Evolutionary conservation across 148 eudicot genomes (phyloP).

Genomic region (Persicaria maculosa): DNA sequence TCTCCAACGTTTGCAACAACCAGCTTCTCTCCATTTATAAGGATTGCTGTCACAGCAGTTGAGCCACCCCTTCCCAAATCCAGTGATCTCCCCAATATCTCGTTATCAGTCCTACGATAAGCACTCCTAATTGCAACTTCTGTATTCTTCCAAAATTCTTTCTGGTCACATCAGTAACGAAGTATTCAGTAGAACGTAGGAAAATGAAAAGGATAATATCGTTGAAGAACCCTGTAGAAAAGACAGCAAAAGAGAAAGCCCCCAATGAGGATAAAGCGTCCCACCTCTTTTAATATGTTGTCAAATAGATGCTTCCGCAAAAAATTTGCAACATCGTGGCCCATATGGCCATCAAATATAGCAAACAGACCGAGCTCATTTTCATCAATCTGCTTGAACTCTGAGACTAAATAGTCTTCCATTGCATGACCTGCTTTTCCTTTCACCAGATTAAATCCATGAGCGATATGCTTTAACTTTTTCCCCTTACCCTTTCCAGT

Average conservation of each 20-base stretch:
- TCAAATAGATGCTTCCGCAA: conserved; percentile 41
- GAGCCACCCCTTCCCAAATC: conserved; percentile 86
- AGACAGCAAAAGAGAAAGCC: neutral
- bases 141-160: conserved; percentile 68
- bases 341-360: conserved; percentile 72
- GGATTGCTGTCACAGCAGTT: conserved; percentile 81
- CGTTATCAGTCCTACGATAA: conserved; percentile 70
- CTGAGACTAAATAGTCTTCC: conserved; percentile 61
- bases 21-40: conserved; percentile 50
- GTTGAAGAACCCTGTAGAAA: neutral
- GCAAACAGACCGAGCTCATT: conserved; percentile 63
- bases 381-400: conserved; percentile 37
- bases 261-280: neutral
- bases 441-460: conserved; percentile 51
- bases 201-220: neutral
- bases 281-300: conserved; percentile 57
- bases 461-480: conserved; percentile 12
- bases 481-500: conserved; percentile 14
- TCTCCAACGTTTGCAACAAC: conserved; percentile 85
- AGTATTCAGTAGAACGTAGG: neutral
- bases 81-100: conserved; percentile 59
- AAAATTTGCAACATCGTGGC: conserved; percentile 53
- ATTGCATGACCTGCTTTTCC: conserved; percentile 65
- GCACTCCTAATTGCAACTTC: conserved; percentile 53
- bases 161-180: conserved; percentile 27